Base-by-base conservation (phyloP, 805 yeast genomes). In the Wickerhamomyces subpelliculosus region DNA sequence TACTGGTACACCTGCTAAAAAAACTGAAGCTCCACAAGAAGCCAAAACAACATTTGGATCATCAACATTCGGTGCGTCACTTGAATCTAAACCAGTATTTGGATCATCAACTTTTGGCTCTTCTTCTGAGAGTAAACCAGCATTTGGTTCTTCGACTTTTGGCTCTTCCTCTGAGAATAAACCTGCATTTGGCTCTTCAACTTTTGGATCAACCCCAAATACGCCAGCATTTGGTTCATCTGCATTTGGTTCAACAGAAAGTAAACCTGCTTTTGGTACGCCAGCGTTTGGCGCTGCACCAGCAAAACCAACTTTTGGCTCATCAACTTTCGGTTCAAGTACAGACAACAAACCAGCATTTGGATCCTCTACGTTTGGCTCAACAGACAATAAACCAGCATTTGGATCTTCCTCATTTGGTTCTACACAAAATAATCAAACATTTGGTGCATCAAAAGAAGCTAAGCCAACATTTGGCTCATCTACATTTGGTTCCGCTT, bases 111-210 rank as follows among this genome's bases (percentile, higher is more conserved):
- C 27, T 9, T 24, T 10, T 8, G 27, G 27, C n/a, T 5, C 27
- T 24, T 9, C n/a, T 24, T 8, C 17, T 26, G 27, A 13, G 13
- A n/a, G 6, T 11, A 9, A 8, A n/a, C n/a, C 38, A 12, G 38
- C 49, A 14, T 54, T 51, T 38, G 59, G 55, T 5, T 39, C 56
- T 13, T 36, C 55, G 11, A 46, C 49, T 7, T 52, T 48, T 38
- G 55, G 54, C 18, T 33, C 49, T n/a, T 36, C 49, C 8, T 32
- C 33, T 14, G 41, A 38, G 14, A 22, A 23, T 30, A 28, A 42
- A 13, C 44, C 40, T 9, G 39, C 50, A 14, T 54, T 51, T 37
- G 59, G 55, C 5, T 39, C 56, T n/a, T 35, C 54, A 12, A 47
- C 49, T 7, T 52, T 48, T 38, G 55, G 54, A 19, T 32, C 48